Evolutionary conservation across 768 basidiomycete species (phyloP).

Genomic region (Pulveroboletus sp.): DNA sequence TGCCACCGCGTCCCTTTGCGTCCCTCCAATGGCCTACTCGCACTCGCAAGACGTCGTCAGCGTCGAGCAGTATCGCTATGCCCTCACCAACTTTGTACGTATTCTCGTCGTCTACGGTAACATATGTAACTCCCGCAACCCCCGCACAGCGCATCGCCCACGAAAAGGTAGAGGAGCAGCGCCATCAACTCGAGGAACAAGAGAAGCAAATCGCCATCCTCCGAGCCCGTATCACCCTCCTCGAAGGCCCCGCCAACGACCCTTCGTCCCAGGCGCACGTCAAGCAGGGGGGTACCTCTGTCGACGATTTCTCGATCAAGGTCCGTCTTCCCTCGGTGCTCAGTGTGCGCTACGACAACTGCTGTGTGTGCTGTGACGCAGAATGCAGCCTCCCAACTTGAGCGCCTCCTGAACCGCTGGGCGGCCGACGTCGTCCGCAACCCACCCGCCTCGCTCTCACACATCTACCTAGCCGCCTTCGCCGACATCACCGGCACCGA

Average conservation of each 20-base stretch:
- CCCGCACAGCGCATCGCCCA: conserved; percentile 64
- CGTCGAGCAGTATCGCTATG: conserved; percentile 75
- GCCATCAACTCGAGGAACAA: conserved; percentile 74
- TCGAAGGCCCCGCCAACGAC: conserved; percentile 59
- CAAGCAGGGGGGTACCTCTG: conserved; percentile 52
- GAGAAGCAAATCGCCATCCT: conserved; percentile 76
- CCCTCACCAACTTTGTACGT: conserved; percentile 75
- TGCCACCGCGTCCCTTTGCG: background rate
- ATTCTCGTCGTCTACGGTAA: background rate
- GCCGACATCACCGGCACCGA: conserved; percentile 48
- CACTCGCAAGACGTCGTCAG: conserved; percentile 33
- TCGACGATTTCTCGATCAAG: conserved; percentile 88
- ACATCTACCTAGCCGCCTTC: conserved; percentile 55
- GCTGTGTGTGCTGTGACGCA: conserved; percentile 22
- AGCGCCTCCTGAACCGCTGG: conserved; percentile 83
- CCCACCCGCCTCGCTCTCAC: conserved; percentile 49
- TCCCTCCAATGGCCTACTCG: conserved; percentile 15
- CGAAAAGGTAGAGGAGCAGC: conserved; percentile 82
- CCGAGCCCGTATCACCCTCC: conserved; percentile 60
- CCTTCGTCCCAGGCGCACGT: conserved; percentile 25
- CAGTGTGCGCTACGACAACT: background rate
- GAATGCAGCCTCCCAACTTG: conserved; percentile 79
- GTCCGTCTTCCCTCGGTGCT: conserved; percentile 33
- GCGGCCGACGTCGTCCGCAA: conserved; percentile 66
- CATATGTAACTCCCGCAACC: background rate